These are phyloP conservation scores for Phytophthora agathidicida DNA, from an alignment of 352 stramenopile genomes.

Conservation along the genomic window DNA sequence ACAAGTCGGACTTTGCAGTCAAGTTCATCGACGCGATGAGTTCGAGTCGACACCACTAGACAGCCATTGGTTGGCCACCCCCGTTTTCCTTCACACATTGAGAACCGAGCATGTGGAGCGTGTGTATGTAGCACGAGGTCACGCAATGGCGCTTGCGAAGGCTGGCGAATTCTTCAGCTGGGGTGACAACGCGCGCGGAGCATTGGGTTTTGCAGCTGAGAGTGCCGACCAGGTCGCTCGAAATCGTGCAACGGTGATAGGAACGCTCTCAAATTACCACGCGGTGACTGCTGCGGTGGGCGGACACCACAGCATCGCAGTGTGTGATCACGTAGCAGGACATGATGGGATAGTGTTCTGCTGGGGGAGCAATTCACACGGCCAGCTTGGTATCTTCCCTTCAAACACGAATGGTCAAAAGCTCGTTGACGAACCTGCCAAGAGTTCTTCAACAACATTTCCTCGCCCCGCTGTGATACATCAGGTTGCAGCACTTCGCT, in stretches of 20 bases:
- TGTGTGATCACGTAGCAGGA: slow-evolving; percentile 72
- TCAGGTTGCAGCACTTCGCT: slow-evolving; percentile 54
- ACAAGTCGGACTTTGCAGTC: slow-evolving; percentile 68
- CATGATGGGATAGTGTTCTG: slow-evolving; percentile 70
- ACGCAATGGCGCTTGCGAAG: slow-evolving; percentile 76
- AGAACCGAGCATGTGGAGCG: slow-evolving; percentile 61
- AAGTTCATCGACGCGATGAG: slow-evolving; percentile 35
- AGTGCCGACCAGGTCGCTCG: slow-evolving; percentile 54
- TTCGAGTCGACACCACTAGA: slow-evolving; percentile 58
- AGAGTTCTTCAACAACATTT: slow-evolving; percentile 34
- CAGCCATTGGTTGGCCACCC: slow-evolving; percentile 74
- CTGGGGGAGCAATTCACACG: slow-evolving; percentile 81
- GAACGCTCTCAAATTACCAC: slow-evolving; percentile 62
- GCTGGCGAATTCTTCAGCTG: slow-evolving; percentile 94
- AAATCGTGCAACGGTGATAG: slow-evolving; percentile 60
- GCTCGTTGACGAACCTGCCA: slow-evolving; percentile 2
- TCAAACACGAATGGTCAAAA: slow-evolving; percentile 5
- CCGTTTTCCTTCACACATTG: slow-evolving; percentile 70
- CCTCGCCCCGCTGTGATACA: slow-evolving; percentile 65
- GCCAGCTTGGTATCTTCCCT: slow-evolving; percentile 55
- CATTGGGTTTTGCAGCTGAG: slow-evolving; percentile 58
- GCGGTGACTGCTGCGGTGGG: slow-evolving; percentile 62
- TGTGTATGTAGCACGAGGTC: slow-evolving; percentile 55
- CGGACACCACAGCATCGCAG: slow-evolving; percentile 64
- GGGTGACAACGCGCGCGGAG: slow-evolving; percentile 94